Evolutionary conservation across 2,329 filamentous ascomycete species (phyloP).

Genomic region (Podosphaera aphanis): DNA sequence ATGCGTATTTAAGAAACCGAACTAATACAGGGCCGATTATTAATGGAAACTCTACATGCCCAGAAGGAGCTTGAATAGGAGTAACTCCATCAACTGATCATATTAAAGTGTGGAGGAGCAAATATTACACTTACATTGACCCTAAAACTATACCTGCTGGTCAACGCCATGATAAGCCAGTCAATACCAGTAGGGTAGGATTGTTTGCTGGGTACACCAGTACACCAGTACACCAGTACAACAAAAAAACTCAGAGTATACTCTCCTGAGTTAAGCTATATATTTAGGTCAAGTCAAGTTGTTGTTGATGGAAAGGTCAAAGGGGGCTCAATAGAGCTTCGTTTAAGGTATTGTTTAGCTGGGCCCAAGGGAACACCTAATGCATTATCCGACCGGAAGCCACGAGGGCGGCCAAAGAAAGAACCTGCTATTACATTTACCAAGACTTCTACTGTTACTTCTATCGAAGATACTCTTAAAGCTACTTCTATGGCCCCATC

Average conservation of each 20-base stretch:
- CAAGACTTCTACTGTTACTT: too few relatives aligned
- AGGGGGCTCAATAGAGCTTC: background rate
- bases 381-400: background rate
- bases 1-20: constrained; percentile 1
- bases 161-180: background rate
- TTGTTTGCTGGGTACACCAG: background rate
- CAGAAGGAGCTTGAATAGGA: background rate
- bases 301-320: background rate
- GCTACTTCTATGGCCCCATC: too few relatives aligned
- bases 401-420: background rate
- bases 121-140: background rate
- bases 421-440: background rate
- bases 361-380: background rate
- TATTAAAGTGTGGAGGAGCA: background rate
- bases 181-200: background rate
- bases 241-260: constrained; percentile 1
- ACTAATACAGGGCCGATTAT: background rate
- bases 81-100: background rate
- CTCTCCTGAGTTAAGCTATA: background rate
- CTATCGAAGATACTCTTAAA: too few relatives aligned
- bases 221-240: too few relatives aligned
- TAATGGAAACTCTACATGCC: background rate
- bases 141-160: background rate
- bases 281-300: constrained; percentile 1
- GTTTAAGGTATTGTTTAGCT: background rate